phyloP scores from a whole-genome alignment of 2,329 filamentous ascomycete genomes.

The Pyrenochaeta sp. region DNA sequence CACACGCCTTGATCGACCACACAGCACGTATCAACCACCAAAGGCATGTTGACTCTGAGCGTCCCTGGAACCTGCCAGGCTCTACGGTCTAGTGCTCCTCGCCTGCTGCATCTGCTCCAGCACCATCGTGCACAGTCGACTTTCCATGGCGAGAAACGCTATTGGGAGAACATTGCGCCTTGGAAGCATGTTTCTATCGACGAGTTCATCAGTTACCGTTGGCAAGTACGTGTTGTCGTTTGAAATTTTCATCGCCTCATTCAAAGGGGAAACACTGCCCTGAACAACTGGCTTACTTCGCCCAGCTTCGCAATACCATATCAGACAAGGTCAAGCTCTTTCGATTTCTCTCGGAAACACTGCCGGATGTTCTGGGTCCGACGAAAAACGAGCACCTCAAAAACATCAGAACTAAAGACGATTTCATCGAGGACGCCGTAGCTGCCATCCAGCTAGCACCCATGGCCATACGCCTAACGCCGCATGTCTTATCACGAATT shows the following conservation, averaged over 20 bases:
- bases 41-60: conserved; percentile 9
- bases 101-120: not conserved
- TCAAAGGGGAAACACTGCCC: not conserved
- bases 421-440: conserved; percentile 64
- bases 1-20: not conserved
- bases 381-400: conserved; percentile 38
- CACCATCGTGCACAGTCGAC: conserved; percentile 21
- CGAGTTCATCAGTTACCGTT: conserved; percentile 63
- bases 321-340: conserved; percentile 58
- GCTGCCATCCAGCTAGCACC: conserved; percentile 63
- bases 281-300: not conserved
- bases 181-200: conserved; percentile 60
- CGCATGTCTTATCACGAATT: conserved; percentile 67
- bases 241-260: not conserved
- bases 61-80: conserved; percentile 2
- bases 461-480: conserved; percentile 69
- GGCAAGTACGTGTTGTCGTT: conserved; percentile 57
- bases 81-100: not conserved
- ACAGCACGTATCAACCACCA: not conserved
- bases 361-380: conserved; percentile 61
- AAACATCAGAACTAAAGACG: conserved; percentile 57
- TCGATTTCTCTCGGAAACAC: conserved; percentile 59
- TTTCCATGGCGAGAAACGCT: conserved; percentile 35
- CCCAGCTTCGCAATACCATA: conserved; percentile 60
- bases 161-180: conserved; percentile 61